phyloP scores from a whole-genome alignment of 768 basidiomycete genomes.

The Rhizopogon roseolus region DNA sequence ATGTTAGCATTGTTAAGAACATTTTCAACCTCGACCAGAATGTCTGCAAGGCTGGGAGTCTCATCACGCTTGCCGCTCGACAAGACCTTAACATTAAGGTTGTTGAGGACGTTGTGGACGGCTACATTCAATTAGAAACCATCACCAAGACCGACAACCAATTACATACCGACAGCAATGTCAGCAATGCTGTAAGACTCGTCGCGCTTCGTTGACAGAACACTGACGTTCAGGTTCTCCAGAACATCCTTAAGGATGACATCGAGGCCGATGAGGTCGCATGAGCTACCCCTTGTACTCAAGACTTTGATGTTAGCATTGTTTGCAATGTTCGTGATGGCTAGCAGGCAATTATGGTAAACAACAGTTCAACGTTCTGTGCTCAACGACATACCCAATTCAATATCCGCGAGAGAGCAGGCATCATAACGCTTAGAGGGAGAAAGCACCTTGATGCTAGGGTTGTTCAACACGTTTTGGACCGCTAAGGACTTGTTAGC shows the following conservation, averaged over 20 bases:
- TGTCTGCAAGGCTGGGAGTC: too few relatives aligned
- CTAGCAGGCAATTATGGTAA: neutral
- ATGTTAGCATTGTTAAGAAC: neutral
- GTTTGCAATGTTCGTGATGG: fast-evolving
- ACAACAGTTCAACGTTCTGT: too few relatives aligned
- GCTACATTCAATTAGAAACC: neutral
- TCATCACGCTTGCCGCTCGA: too few relatives aligned
- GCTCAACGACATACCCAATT: neutral
- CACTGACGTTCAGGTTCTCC: neutral
- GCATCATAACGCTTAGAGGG: neutral
- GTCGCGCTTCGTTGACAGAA: neutral
- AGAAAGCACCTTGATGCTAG: neutral
- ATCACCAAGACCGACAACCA: fast-evolving
- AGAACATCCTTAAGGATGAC: neutral
- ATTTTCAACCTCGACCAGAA: too few relatives aligned
- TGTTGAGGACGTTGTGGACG: too few relatives aligned
- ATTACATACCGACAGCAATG: neutral
- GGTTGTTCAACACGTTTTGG: neutral
- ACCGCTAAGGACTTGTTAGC: neutral
- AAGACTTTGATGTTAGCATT: neutral
- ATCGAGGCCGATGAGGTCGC: neutral
- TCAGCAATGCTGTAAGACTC: fast-evolving
- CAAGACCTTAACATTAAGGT: too few relatives aligned
- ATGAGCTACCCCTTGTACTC: neutral
- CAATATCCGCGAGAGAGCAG: neutral